These are phyloP conservation scores for Plasmodiophora brassicae DNA, from an alignment of 208 protist species.

Conservation along the genomic window DNA sequence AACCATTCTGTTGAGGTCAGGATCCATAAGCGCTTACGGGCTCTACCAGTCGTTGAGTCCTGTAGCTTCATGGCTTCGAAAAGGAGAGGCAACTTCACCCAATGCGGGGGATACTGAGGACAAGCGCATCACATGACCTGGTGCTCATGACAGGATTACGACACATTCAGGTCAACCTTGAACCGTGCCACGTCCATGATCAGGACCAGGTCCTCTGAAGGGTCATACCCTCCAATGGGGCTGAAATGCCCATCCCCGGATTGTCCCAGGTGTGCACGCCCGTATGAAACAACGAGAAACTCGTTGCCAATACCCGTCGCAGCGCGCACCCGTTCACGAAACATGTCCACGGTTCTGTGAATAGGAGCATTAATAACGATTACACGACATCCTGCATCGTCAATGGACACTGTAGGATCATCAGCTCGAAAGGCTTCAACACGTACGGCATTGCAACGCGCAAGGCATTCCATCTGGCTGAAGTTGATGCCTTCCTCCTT, in stretches of 20 bases:
- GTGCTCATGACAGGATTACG: background rate
- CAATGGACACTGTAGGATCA: background rate
- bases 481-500: slow-evolving; percentile 62
- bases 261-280: slow-evolving; percentile 54
- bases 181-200: slow-evolving; percentile 68
- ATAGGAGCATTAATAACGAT: no score
- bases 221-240: slow-evolving; percentile 61
- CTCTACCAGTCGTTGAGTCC: slow-evolving; percentile 44
- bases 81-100: slow-evolving; percentile 53
- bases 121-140: background rate
- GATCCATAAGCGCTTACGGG: background rate
- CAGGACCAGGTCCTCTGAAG: slow-evolving; percentile 54
- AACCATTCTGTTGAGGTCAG: background rate
- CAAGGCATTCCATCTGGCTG: slow-evolving; percentile 59
- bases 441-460: slow-evolving; percentile 52
- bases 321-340: slow-evolving; percentile 42
- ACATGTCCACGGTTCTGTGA: slow-evolving; percentile 38
- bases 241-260: slow-evolving; percentile 63
- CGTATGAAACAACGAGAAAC: slow-evolving; percentile 57
- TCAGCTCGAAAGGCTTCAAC: background rate
- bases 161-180: slow-evolving; percentile 50
- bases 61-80: slow-evolving; percentile 50
- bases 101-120: slow-evolving; percentile 61
- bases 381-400: no score
- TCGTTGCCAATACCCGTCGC: background rate